Evolutionary conservation across 257 asterid species (phyloP), one percentile per base, ranked within the genome.

Genomic region (Solanum pinnatisectum): DNA sequence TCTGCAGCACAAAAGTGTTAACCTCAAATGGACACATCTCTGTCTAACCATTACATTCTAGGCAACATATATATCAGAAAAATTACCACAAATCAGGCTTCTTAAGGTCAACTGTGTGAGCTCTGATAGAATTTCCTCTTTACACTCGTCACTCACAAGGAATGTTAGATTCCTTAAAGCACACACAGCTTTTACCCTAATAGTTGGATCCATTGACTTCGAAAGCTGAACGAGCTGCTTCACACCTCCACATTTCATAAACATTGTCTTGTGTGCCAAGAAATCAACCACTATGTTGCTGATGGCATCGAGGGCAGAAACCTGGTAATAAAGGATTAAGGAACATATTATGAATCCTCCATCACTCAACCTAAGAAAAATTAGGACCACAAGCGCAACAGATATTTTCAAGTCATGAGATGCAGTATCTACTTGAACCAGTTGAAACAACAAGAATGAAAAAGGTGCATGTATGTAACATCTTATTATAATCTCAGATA

Each of bases 291-390:
- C 97, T 71, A 94, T 88, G 86, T 95, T 97, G 94, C 97, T 91
- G 89, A 97, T 89, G 83, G 99, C 99, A 74, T 95, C 92, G 81
- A 96, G 94, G 84, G 99, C 95, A 71, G 98, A 96, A 88, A 95
- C 92, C 98, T 97, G 92, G 25, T 90, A 91, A 88, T 63, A 59
- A 72, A 72, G 65, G 63, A 78, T 88, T 70, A 40, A 56, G 88
- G 30, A 88, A 49, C 74, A 70, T 23, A 81, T 18, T 35, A 72
- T 36, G 49, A 60, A 84, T 22, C 63, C 86, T 78, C 27, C 78
- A 32, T 60, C 70, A 39, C 76, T 67, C 85, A 83, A 33, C 14
- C 40, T 20, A 18, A 42, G 60, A 74, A 25, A 67, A 44, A 70
- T 13, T 74, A 86, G 70, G 44, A 46, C 86, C 86, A 82, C 86